Evolutionary conservation across 23 red algal species (phyloP).

Genomic region (Cyanidium caldarium): DNA sequence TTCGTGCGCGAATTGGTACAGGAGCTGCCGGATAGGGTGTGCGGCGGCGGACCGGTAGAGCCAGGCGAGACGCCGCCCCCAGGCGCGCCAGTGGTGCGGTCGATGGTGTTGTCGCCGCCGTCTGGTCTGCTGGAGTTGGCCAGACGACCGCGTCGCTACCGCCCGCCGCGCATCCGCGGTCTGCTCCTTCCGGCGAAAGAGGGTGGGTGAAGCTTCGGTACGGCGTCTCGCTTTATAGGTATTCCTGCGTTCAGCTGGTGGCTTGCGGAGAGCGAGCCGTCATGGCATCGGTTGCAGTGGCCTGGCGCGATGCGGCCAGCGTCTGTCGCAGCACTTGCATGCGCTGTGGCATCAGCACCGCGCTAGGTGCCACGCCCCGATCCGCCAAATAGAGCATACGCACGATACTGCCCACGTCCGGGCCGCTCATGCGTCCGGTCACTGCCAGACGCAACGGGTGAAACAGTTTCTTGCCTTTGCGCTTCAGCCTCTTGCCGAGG

Average conservation of each 20-base stretch:
- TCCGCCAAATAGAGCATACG: conserved; percentile 44
- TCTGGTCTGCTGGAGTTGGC: background rate
- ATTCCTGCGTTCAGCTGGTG: too few relatives aligned
- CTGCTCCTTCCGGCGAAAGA: too few relatives aligned
- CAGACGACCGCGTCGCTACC: background rate
- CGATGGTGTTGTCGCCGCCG: background rate
- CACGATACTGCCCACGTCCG: conserved; percentile 74
- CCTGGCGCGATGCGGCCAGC: too few relatives aligned
- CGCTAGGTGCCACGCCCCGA: conserved; percentile 6
- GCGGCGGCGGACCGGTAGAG: background rate
- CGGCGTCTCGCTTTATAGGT: too few relatives aligned
- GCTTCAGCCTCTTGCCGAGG: conserved; percentile 36
- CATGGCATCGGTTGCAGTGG: too few relatives aligned
- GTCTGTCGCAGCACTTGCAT: conserved; percentile 34
- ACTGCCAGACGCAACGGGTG: conserved; percentile 82
- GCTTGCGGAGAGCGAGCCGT: too few relatives aligned
- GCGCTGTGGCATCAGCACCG: conserved; percentile 31
- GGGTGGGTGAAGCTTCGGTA: too few relatives aligned
- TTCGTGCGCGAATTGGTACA: background rate
- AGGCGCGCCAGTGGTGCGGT: background rate
- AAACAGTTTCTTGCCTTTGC: conserved; percentile 86
- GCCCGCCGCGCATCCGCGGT: background rate
- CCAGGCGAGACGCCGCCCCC: background rate
- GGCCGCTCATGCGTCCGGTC: conserved; percentile 93
- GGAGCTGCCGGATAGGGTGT: background rate